Evolutionary conservation across 495 filamentous ascomycete species (phyloP).

Genomic region (Penicillium argentinense): DNA sequence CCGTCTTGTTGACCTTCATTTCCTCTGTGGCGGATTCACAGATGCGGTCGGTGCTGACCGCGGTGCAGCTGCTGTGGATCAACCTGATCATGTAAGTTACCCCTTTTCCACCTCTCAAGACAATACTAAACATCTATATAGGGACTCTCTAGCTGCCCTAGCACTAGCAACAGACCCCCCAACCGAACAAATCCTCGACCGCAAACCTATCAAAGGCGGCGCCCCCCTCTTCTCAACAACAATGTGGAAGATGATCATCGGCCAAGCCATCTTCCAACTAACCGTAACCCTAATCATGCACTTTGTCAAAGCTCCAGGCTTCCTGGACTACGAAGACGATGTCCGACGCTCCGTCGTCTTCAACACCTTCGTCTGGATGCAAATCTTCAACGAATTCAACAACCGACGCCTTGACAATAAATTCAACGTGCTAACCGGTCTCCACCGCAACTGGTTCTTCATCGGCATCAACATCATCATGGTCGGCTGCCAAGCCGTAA

Average conservation of each 20-base stretch:
- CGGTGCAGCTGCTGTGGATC: conserved; percentile 88
- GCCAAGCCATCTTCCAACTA: conserved; percentile 81
- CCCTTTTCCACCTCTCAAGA: not conserved
- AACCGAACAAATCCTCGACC: conserved; percentile 71
- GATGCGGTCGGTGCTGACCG: conserved; percentile 71
- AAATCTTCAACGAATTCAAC: conserved; percentile 95
- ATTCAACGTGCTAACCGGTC: conserved; percentile 85
- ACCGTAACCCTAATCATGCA: conserved; percentile 74
- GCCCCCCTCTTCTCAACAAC: conserved; percentile 74
- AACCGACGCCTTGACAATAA: conserved; percentile 86
- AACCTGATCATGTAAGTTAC: conserved; percentile 72
- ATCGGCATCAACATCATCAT: conserved; percentile 76
- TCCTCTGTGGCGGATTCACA: conserved; percentile 68
- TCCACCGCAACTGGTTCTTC: conserved; percentile 77
- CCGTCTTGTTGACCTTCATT: conserved; percentile 79
- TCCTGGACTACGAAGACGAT: conserved; percentile 39
- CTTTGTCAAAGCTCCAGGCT: conserved; percentile 63
- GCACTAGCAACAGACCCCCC: conserved; percentile 73
- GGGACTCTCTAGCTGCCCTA: conserved; percentile 4
- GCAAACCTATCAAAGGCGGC: conserved; percentile 76
- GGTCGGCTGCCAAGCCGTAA: conserved; percentile 76
- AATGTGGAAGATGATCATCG: conserved; percentile 97
- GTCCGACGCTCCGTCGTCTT: conserved; percentile 62
- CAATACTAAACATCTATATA: too few relatives aligned
- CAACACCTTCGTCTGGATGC: conserved; percentile 97